Evolutionary conservation across 2,329 filamentous ascomycete species (phyloP).

Genomic region (Simplicillium aogashimaense): DNA sequence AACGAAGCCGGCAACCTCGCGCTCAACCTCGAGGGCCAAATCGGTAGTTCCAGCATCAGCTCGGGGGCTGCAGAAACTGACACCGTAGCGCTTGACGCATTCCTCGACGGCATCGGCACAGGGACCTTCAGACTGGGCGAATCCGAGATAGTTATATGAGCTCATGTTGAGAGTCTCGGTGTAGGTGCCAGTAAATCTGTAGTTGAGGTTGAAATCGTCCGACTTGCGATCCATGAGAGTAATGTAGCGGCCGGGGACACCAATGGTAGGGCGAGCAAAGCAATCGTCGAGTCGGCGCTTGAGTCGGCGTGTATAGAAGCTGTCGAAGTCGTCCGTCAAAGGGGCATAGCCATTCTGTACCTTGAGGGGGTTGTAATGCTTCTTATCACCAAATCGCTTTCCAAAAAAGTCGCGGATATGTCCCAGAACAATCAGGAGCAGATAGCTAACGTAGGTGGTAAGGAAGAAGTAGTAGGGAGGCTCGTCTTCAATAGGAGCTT

Average conservation of each 20-base stretch:
- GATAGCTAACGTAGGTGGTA: conserved; percentile 96
- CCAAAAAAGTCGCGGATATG: conserved; percentile 97
- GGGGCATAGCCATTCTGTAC: conserved; percentile 84
- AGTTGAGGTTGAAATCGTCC: conserved; percentile 83
- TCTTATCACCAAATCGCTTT: conserved; percentile 81
- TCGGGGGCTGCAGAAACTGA: conserved; percentile 72
- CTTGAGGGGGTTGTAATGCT: conserved; percentile 72
- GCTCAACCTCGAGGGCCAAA: conserved; percentile 80
- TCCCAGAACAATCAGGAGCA: conserved; percentile 89
- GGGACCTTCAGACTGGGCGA: conserved; percentile 93
- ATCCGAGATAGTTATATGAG: conserved; percentile 98
- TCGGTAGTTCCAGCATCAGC: conserved; percentile 81
- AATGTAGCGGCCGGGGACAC: conserved; percentile 89
- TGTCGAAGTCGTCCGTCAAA: conserved; percentile 96
- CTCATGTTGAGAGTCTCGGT: conserved; percentile 98
- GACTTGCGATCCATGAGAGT: conserved; percentile 86
- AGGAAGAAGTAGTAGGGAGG: conserved; percentile 94
- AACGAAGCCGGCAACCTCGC: conserved; percentile 80
- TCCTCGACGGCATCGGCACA: conserved; percentile 92
- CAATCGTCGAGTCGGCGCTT: conserved; percentile 96
- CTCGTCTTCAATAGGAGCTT: conserved; percentile 82
- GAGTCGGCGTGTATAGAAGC: conserved; percentile 87
- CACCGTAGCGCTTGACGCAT: conserved; percentile 72
- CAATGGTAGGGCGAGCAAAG: conserved; percentile 85
- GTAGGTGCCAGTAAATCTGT: conserved; percentile 78